phyloP scores from a whole-genome alignment of 2,329 filamentous ascomycete genomes.

The Cordyceps sp. region DNA sequence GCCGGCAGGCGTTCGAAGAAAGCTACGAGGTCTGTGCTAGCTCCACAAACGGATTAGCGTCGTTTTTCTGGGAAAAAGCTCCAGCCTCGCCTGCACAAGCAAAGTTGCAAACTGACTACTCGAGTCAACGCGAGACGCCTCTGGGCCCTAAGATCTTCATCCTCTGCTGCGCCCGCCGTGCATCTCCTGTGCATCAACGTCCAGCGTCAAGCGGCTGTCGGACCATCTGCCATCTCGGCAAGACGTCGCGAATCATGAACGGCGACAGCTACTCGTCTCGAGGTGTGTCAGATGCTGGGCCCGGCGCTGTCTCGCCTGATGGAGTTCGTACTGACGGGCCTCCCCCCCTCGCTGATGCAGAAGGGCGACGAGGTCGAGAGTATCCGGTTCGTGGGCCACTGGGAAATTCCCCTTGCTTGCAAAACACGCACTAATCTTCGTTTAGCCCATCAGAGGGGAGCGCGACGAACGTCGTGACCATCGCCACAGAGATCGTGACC shows the following conservation, averaged over 20 bases:
- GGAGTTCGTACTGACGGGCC: too few relatives aligned
- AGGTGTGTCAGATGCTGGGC: too few relatives aligned
- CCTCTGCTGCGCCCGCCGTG: slow-evolving; percentile 3
- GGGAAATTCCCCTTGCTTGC: neutral
- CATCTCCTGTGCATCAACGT: slow-evolving; percentile 5
- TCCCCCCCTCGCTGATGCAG: slow-evolving; percentile 13
- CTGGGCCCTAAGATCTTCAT: slow-evolving; percentile 13
- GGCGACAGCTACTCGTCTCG: slow-evolving; percentile 67
- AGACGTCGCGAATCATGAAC: slow-evolving; percentile 46
- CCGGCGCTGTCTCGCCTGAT: too few relatives aligned
- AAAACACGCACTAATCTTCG: too few relatives aligned
- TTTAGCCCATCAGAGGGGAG: slow-evolving; percentile 11
- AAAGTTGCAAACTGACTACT: slow-evolving; percentile 6
- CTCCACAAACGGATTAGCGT: slow-evolving; percentile 8
- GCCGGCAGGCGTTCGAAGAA: too few relatives aligned
- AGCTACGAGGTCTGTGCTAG: too few relatives aligned
- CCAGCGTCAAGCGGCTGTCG: slow-evolving; percentile 1
- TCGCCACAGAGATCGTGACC: slow-evolving; percentile 3
- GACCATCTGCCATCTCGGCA: slow-evolving; percentile 4
- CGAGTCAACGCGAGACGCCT: too few relatives aligned
- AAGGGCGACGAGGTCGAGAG: slow-evolving; percentile 37
- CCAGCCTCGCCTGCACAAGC: slow-evolving; percentile 21
- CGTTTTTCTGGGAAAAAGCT: slow-evolving; percentile 21
- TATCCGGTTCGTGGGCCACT: slow-evolving; percentile 27
- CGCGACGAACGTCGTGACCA: slow-evolving; percentile 18